These are phyloP conservation scores for Cryptococcus sp. DNA, from an alignment of 1,284 basidiomycete species.

Conservation along the genomic window DNA sequence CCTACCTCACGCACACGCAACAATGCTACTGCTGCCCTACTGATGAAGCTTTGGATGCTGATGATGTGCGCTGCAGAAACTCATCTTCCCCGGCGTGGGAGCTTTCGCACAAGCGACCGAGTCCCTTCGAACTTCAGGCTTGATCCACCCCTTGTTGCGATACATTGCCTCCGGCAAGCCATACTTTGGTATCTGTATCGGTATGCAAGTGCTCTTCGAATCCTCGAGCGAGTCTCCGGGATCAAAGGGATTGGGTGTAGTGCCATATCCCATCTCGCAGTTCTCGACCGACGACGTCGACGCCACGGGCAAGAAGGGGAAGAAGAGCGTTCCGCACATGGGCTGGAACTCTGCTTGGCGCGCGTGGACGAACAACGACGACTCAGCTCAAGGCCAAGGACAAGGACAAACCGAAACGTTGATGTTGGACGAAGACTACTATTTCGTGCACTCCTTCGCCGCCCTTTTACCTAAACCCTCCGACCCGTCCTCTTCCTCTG, in stretches of 20 bases:
- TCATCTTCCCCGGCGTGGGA: constrained; percentile 98
- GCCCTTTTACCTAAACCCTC: constrained; percentile 58
- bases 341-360: constrained; percentile 81
- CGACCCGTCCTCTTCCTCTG: constrained; percentile 46
- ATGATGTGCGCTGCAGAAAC: constrained; percentile 61
- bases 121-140: constrained; percentile 71
- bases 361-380: constrained; percentile 28
- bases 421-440: constrained; percentile 68
- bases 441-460: constrained; percentile 97
- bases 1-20: too few relatives aligned
- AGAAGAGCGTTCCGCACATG: constrained; percentile 97
- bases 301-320: constrained; percentile 51
- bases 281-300: constrained; percentile 43
- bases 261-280: constrained; percentile 52
- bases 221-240: constrained; percentile 70
- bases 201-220: constrained; percentile 91
- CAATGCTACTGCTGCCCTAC: too few relatives aligned
- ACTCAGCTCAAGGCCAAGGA: neutral
- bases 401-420: constrained; percentile 44
- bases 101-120: constrained; percentile 86
- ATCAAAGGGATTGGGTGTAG: constrained; percentile 53
- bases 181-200: constrained; percentile 98
- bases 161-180: constrained; percentile 90
- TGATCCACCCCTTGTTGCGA: constrained; percentile 74
- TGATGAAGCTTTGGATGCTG: too few relatives aligned